Evolutionary conservation across 2,329 filamentous ascomycete genomes (phyloP), one percentile per base, ranked within the genome.

Genomic region (Phialemonium atrogriseum): DNA sequence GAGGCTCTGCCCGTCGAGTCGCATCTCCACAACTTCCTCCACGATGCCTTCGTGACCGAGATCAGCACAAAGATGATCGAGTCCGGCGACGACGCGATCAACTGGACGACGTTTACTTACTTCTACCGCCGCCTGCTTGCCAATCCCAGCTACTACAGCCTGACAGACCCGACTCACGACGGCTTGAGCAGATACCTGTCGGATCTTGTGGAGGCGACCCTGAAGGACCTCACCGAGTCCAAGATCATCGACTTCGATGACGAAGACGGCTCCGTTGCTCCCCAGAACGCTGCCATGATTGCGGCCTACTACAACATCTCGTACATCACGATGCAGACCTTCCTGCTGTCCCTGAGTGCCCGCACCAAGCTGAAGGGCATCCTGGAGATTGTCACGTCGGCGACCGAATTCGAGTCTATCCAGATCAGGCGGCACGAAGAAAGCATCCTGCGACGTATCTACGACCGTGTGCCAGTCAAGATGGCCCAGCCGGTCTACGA

Each of bases 261-360:
- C 51, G 87, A 93, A 30, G 89, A 96, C 51, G 89, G 94, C 47
- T 80, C 79, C 1, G 80, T 96, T 26, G 74, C 83, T 12, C 88
- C 91, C 10, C 75, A 94, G 48, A 96, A 98, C 56, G 84, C 89
- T 3, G 91, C 91, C 44, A 95, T 95, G 84, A 96, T 98, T 51
- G 87, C 85, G 8, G 87, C 91, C 2, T 96, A 98, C 68, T 98
- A 98, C 71, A 96, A 95, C 59, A 94, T 98, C 51, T 95, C 89
- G 5, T 96, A 95, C 62, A 84, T 94, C 56, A 98, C 91, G 3
- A 98, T 98, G 88, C 89, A 98, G 62, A 98, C 91, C 0, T 89
- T 98, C 69, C 68, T 98, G 31, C 69, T 98, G 34, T 98, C 91
- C 10, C 71, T 98, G 27, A 88, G 77, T 34, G 78, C 78, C 24